These are phyloP conservation scores for Phanerodontia chrysosporium DNA, from an alignment of 768 basidiomycete species.

Conservation along the genomic window DNA sequence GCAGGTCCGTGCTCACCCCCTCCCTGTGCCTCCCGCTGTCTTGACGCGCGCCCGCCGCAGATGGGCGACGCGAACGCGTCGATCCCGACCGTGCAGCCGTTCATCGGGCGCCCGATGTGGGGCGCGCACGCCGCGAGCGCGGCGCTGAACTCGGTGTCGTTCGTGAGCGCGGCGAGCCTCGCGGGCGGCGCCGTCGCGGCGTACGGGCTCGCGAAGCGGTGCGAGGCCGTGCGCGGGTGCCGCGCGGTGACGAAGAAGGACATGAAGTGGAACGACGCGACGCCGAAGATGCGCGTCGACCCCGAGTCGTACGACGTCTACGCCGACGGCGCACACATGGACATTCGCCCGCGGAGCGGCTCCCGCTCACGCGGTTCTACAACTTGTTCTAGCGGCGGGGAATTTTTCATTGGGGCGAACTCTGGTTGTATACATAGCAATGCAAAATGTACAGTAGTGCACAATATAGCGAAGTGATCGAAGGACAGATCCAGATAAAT, in stretches of 20 bases:
- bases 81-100: conserved; percentile 93
- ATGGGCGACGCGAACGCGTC: conserved; percentile 98
- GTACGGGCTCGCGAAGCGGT: conserved; percentile 68
- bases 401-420: not conserved
- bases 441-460: not conserved
- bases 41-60: conserved; percentile 39
- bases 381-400: conserved; percentile 63
- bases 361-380: conserved; percentile 70
- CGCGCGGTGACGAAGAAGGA: conserved; percentile 74
- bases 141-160: conserved; percentile 78
- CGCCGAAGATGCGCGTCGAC: conserved; percentile 85
- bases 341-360: conserved; percentile 63
- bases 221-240: conserved; percentile 75
- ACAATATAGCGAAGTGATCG: too few relatives aligned
- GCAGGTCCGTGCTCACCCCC: conserved; percentile 49
- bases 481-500: not conserved
- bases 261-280: conserved; percentile 89
- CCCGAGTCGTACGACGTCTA: conserved; percentile 87
- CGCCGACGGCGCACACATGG: conserved; percentile 74
- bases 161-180: conserved; percentile 71
- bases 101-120: conserved; percentile 91
- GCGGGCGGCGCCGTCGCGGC: conserved; percentile 50
- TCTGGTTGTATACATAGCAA: not conserved
- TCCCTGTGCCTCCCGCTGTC: not conserved
- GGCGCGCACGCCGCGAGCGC: conserved; percentile 74